A percentile compares a stretch with the other conserved stretches of the same genome.
phyloP scores from a whole-genome alignment of 257 asterid genomes.

The Ajuga chamaepitys region DNA sequence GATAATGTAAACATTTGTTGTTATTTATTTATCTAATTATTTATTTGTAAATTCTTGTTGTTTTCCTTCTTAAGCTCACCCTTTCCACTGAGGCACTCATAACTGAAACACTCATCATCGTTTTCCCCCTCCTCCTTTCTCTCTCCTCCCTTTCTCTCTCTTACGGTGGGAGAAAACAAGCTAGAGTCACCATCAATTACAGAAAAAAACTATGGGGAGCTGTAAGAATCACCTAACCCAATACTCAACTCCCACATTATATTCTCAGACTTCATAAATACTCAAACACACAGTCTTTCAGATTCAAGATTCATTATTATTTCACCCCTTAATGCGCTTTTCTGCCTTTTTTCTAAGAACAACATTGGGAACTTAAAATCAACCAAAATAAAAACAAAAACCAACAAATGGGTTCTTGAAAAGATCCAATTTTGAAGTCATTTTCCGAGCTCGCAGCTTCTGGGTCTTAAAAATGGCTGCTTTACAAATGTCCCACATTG shows the following conservation, averaged over 20 bases:
- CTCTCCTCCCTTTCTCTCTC: background rate
- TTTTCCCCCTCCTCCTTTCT: background rate
- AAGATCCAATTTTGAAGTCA: slow-evolving; percentile 25
- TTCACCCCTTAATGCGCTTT: slow-evolving; percentile 3
- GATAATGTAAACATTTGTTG: too few species aligned
- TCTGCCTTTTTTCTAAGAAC: background rate
- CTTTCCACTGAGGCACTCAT: slow-evolving; percentile 12
- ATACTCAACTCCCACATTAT: slow-evolving; percentile 19
- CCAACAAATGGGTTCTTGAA: slow-evolving; percentile 3
- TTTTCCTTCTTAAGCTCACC: slow-evolving; percentile 26
- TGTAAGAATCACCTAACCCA: slow-evolving; percentile 47
- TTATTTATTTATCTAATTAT: too few species aligned
- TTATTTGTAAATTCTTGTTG: slow-evolving; percentile 15
- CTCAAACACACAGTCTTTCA: slow-evolving; percentile 9
- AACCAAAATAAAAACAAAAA: too few species aligned
- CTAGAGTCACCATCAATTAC: slow-evolving; percentile 16
- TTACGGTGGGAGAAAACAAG: slow-evolving; percentile 12
- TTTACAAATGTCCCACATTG: slow-evolving; percentile 37
- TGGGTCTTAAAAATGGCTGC: slow-evolving; percentile 33
- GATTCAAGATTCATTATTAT: slow-evolving; percentile 16
- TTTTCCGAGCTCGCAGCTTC: slow-evolving; percentile 14
- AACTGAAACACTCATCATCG: slow-evolving; percentile 19
- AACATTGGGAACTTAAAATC: background rate
- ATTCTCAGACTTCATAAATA: slow-evolving; percentile 17
- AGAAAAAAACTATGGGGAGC: slow-evolving; percentile 27